Percentiles rank a stretch among this genome's conserved stretches.
These are phyloP conservation scores for Ilyonectria mors-panacis DNA, from an alignment of 2,329 filamentous ascomycete species.

Conservation along the genomic window DNA sequence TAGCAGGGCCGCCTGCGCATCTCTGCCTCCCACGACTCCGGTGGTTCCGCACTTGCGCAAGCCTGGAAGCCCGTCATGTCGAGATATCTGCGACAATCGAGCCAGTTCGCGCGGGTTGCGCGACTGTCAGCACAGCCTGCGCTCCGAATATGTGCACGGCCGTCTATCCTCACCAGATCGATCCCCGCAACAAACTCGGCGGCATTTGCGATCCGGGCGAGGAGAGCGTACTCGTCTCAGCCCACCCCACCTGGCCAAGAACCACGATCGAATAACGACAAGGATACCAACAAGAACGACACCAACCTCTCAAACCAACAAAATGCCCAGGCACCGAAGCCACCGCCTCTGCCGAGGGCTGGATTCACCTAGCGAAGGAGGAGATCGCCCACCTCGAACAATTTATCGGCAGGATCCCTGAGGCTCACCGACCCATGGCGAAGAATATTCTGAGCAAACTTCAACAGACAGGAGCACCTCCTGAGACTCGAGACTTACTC, in stretches of 20 bases:
- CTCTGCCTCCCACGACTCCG: constrained; percentile 47
- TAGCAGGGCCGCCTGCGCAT: constrained; percentile 45
- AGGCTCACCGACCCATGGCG: constrained; percentile 72
- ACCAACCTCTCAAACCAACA: constrained; percentile 35
- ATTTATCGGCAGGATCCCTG: constrained; percentile 74
- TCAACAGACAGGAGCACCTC: constrained; percentile 78
- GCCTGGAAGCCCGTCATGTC: constrained; percentile 67
- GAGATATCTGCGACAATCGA: constrained; percentile 76
- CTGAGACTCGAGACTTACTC: constrained; percentile 74
- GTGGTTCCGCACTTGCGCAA: constrained; percentile 54
- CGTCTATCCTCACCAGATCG: constrained; percentile 50
- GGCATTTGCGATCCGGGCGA: constrained; percentile 50
- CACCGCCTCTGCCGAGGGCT: constrained; percentile 60
- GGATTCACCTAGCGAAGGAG: constrained; percentile 62
- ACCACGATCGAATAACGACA: constrained; percentile 45
- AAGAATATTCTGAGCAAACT: constrained; percentile 74
- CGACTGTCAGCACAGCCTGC: constrained; percentile 69
- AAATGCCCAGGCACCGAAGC: constrained; percentile 44
- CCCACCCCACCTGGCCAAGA: constrained; percentile 57
- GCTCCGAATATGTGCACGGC: constrained; percentile 61
- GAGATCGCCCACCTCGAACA: constrained; percentile 69
- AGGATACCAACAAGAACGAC: constrained; percentile 42
- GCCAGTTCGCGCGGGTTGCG: constrained; percentile 75
- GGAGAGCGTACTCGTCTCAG: constrained; percentile 56
- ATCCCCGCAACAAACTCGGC: constrained; percentile 48